Conservation (phyloP, 345 rosid species). For the Theobroma cacao region DNA sequence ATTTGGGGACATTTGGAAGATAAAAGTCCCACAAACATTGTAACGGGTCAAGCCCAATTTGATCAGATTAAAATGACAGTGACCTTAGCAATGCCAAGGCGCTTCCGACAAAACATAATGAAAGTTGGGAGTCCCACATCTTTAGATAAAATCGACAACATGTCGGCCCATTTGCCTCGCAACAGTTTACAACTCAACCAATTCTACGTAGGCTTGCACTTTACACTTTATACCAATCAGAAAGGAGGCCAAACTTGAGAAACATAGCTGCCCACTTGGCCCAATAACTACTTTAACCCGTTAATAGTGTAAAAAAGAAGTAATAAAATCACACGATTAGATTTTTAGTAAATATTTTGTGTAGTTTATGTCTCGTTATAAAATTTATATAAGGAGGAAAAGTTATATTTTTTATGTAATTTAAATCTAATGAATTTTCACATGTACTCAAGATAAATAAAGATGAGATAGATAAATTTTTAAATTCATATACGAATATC, state of each 20-base stretch:
- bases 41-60: constrained; percentile 10
- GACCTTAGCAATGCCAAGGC: neutral
- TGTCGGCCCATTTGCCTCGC: constrained; percentile 24
- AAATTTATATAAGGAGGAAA: too few species aligned
- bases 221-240: neutral
- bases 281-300: neutral
- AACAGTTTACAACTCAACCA: neutral
- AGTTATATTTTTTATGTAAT: too few species aligned
- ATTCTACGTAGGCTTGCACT: neutral
- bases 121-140: constrained; percentile 6
- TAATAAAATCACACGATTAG: too few species aligned
- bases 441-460: too few species aligned
- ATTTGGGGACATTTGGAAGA: neutral
- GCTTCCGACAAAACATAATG: constrained; percentile 17
- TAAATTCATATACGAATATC: too few species aligned
- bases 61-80: constrained; percentile 4
- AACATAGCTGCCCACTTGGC: neutral
- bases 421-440: too few species aligned
- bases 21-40: constrained; percentile 10
- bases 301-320: neutral
- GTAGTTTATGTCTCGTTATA: too few species aligned
- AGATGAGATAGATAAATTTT: too few species aligned
- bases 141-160: neutral
- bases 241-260: neutral
- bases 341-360: too few species aligned